These are phyloP conservation scores for Flammula alnicola DNA, from an alignment of 1,284 basidiomycete genomes.

Conservation along the genomic window DNA sequence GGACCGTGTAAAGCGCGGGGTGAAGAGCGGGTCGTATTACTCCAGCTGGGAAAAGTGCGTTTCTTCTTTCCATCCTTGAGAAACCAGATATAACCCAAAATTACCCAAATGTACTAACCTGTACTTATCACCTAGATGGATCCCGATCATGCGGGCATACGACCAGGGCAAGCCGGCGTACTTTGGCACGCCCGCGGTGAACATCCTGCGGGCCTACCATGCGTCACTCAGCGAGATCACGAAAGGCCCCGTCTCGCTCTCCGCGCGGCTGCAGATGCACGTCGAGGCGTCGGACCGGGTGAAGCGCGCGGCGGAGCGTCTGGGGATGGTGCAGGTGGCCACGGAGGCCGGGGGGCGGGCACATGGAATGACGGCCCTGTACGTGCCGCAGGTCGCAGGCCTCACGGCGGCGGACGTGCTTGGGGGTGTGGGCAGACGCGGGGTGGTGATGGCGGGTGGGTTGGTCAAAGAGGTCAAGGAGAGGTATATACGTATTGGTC, in stretches of 20 bases:
- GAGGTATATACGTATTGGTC: constrained; percentile 83
- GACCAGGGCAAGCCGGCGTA: constrained; percentile 77
- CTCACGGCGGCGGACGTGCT: constrained; percentile 69
- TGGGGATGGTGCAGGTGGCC: constrained; percentile 82
- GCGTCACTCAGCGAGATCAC: constrained; percentile 77
- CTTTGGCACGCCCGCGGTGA: constrained; percentile 94
- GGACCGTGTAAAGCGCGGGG: constrained; percentile 22
- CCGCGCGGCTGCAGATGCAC: constrained; percentile 84
- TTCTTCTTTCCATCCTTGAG: neutral
- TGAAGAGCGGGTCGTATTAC: constrained; percentile 63
- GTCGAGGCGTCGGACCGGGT: constrained; percentile 73
- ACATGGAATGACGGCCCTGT: constrained; percentile 92
- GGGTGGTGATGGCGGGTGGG: constrained; percentile 89
- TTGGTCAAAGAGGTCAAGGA: constrained; percentile 89
- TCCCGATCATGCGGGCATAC: constrained; percentile 93
- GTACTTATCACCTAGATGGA: constrained; percentile 62
- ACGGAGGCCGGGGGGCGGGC: constrained; percentile 67
- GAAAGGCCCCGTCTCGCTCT: constrained; percentile 44
- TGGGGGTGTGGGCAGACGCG: constrained; percentile 68
- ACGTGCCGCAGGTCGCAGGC: constrained; percentile 63
- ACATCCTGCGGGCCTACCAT: constrained; percentile 91
- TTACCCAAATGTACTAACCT: neutral
- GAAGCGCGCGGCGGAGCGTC: constrained; percentile 68
- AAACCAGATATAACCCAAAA: neutral
- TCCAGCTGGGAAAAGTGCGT: constrained; percentile 84